phyloP scores from a whole-genome alignment of 2,329 filamentous ascomycete genomes.

The Fusarium lateritium region DNA sequence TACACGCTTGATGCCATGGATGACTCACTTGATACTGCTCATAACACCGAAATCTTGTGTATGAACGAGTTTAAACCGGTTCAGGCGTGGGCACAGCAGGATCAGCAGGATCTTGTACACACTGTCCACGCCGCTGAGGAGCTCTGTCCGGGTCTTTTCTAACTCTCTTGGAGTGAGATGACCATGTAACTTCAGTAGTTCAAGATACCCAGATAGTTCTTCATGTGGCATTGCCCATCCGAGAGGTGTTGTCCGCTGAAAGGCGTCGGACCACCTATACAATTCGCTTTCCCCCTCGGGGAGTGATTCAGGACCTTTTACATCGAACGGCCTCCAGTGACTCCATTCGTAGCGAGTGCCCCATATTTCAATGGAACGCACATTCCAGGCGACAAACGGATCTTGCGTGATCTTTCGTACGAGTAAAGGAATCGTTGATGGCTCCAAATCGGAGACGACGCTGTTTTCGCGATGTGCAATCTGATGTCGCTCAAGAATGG shows the following conservation, averaged over 20 bases:
- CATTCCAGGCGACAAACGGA: slow-evolving; percentile 10
- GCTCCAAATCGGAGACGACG: background rate
- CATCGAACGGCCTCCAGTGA: background rate
- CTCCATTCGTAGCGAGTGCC: background rate
- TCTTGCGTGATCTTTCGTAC: background rate
- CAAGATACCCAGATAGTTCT: background rate
- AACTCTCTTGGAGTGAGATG: background rate
- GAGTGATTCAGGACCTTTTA: background rate
- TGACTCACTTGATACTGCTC: too few species aligned
- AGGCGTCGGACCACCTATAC: background rate
- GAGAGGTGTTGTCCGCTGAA: background rate
- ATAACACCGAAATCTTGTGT: too few species aligned
- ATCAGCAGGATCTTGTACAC: background rate
- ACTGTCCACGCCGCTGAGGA: background rate
- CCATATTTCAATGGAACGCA: background rate
- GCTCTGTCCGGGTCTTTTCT: background rate
- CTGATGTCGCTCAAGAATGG: background rate
- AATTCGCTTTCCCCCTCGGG: background rate
- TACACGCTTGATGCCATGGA: too few species aligned
- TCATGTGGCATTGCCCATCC: background rate
- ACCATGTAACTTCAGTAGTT: background rate
- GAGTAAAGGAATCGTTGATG: background rate
- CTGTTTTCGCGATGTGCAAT: background rate
- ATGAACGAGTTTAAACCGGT: background rate
- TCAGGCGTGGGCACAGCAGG: background rate